These are phyloP conservation scores for Dioscorea cayenensis DNA, from an alignment of 116 monocot genomes.

Conservation along the genomic window DNA sequence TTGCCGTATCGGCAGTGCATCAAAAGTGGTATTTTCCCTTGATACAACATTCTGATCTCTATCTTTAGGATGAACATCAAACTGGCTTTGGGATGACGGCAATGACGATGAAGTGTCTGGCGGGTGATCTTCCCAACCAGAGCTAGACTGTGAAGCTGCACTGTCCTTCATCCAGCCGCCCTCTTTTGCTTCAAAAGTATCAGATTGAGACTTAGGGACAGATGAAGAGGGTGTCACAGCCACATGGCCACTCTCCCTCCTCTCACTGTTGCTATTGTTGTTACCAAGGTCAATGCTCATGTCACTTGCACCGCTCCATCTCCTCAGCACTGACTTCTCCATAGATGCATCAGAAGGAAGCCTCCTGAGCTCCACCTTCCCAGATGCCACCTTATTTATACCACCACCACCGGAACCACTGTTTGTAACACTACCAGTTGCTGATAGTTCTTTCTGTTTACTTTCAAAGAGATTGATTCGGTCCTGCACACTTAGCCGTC, in stretches of 20 bases:
- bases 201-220: constrained; percentile 18
- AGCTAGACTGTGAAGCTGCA: constrained; percentile 20
- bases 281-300: constrained; percentile 82
- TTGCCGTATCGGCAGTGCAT: neutral
- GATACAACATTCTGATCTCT: constrained; percentile 5
- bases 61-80: constrained; percentile 3
- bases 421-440: constrained; percentile 15
- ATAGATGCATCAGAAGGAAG: constrained; percentile 64
- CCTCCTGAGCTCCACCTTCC: constrained; percentile 63
- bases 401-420: constrained; percentile 20
- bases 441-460: constrained; percentile 72
- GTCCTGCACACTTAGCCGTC: constrained; percentile 87
- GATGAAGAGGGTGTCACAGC: constrained; percentile 60
- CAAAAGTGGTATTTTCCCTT: constrained; percentile 11
- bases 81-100: constrained; percentile 14
- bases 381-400: constrained; percentile 26
- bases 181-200: constrained; percentile 23
- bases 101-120: neutral
- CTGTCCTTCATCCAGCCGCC: constrained; percentile 27
- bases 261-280: constrained; percentile 34
- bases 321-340: constrained; percentile 75
- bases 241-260: constrained; percentile 36
- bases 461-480: constrained; percentile 92
- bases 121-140: constrained; percentile 15
- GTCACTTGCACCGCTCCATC: constrained; percentile 98